Base-by-base conservation (phyloP, 495 filamentous ascomycete genomes). In the Lophium mytilinum region DNA sequence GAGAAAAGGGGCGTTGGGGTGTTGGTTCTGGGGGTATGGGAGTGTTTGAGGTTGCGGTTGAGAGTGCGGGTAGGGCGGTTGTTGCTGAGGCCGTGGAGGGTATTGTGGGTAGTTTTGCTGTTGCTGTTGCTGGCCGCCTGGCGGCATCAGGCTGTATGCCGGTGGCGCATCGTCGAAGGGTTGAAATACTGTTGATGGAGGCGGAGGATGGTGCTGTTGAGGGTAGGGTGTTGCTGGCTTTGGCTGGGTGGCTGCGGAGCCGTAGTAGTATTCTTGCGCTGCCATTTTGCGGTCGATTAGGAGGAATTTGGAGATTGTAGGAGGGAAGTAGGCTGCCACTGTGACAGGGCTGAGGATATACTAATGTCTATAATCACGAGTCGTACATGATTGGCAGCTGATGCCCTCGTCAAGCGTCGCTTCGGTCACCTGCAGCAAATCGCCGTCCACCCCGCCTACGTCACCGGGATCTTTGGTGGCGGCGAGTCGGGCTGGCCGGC, bases 181-280 rank as follows among this genome's bases (percentile, higher is more conserved):
- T 37, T 46, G 45, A 14, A 52, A 52, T 21, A 41, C 36, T 39
- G 47, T 37, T 17, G 33, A 51, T 42, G 39, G 53, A 41, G 37
- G 55, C 17, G 56, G 56, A 9, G 51, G 52, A 35, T 55, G 61
- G 19, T 56, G 56, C 37, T 56, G 53, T 47, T 53, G 57, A 55
- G 30, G 61, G 35, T 52, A 50, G 33, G 42, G 47, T 37, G 51
- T 48, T 39, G 55, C 55, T 40, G 14, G 49, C 19, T 17, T 45
- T 14, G 52, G 61, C 15, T 48, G 45, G 35, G 40, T 50, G 17
- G 41, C 33, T 10, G 30, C 39, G 10, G 57, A 37, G 49, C 61
- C 61, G 10, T 43, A 51, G 39, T 56, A 64, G 45, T 64, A 60
- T 52, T 60, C 61, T 36, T 53, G 37, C 8, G 61, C 61, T 54